A percentile compares a stretch with the other conserved stretches of the same genome.
phyloP scores from a whole-genome alignment of 768 basidiomycete genomes.

The Auriscalpium orientale region DNA sequence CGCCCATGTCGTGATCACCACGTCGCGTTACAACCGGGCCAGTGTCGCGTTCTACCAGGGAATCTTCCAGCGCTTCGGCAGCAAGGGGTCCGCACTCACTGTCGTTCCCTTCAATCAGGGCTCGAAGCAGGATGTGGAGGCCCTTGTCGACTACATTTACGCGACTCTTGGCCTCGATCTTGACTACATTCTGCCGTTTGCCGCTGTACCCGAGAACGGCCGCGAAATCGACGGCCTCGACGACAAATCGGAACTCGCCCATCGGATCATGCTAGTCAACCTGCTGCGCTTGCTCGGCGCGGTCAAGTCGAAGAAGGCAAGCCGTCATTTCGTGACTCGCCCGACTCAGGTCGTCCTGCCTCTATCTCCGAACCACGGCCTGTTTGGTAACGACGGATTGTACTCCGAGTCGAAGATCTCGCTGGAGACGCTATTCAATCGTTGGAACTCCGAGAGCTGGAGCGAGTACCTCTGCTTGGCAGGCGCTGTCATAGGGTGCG shows the following conservation, averaged over 20 bases:
- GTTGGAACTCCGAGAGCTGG: slow-evolving; percentile 98
- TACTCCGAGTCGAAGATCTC: slow-evolving; percentile 99
- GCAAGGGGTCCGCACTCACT: slow-evolving; percentile 91
- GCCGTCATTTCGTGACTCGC: slow-evolving; percentile 91
- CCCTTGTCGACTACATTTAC: slow-evolving; percentile 97
- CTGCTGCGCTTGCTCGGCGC: slow-evolving; percentile 93
- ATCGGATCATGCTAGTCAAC: slow-evolving; percentile 98
- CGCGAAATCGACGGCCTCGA: slow-evolving; percentile 97
- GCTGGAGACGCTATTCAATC: slow-evolving; percentile 94
- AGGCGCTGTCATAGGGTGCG: slow-evolving; percentile 95
- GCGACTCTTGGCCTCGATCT: slow-evolving; percentile 91
- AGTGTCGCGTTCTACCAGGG: slow-evolving; percentile 98
- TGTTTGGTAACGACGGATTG: slow-evolving; percentile 95
- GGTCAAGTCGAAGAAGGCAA: slow-evolving; percentile 97
- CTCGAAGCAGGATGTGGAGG: slow-evolving; percentile 97
- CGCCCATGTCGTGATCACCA: slow-evolving; percentile 94
- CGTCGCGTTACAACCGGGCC: slow-evolving; percentile 92
- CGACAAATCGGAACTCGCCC: slow-evolving; percentile 95
- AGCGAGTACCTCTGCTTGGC: slow-evolving; percentile 97
- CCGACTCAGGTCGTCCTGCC: slow-evolving; percentile 98
- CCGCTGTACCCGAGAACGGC: slow-evolving; percentile 97
- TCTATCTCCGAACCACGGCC: slow-evolving; percentile 94
- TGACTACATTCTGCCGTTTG: slow-evolving; percentile 98
- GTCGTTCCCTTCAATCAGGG: slow-evolving; percentile 99
- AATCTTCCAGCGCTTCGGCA: slow-evolving; percentile 93